phyloP scores from a whole-genome alignment of 2,329 filamentous ascomycete genomes.

The Talaromyces marneffei region DNA sequence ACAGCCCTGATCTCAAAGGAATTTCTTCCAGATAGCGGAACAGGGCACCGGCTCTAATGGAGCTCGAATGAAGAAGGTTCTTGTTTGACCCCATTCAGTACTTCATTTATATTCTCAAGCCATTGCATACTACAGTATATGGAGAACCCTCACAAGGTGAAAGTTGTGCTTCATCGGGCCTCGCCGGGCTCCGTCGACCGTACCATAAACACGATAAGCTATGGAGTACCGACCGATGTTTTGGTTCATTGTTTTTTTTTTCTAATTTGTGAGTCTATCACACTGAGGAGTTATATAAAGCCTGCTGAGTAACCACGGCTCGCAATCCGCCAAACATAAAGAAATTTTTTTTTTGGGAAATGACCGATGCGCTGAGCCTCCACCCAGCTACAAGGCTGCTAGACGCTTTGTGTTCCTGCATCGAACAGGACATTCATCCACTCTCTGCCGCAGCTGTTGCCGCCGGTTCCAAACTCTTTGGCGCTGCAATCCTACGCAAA shows the following conservation, averaged over 20 bases:
- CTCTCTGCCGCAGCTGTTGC: slow-evolving; percentile 9
- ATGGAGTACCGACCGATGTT: neutral
- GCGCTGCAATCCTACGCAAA: slow-evolving; percentile 7
- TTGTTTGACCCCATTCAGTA: neutral
- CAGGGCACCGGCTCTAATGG: neutral
- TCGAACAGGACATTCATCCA: slow-evolving; percentile 8
- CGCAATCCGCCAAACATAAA: neutral
- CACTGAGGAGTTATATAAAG: neutral
- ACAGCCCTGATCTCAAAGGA: too few species aligned
- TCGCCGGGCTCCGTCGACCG: neutral
- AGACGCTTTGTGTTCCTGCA: slow-evolving; percentile 6
- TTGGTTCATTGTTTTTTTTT: neutral
- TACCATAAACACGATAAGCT: neutral
- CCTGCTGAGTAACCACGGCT: neutral
- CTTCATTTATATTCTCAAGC: neutral
- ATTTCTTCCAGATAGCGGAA: neutral
- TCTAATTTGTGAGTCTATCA: too few species aligned
- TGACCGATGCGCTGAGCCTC: slow-evolving; percentile 8
- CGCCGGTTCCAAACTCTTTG: slow-evolving; percentile 10
- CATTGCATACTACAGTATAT: neutral
- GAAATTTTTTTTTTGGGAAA: neutral
- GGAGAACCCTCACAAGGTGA: neutral
- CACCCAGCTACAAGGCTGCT: slow-evolving; percentile 6
- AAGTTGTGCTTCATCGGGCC: neutral
- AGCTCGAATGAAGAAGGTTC: neutral